A percentile compares a stretch with the other conserved stretches of the same genome.
phyloP scores from a whole-genome alignment of 2,329 filamentous ascomycete species.

The Didymella lethalis region DNA sequence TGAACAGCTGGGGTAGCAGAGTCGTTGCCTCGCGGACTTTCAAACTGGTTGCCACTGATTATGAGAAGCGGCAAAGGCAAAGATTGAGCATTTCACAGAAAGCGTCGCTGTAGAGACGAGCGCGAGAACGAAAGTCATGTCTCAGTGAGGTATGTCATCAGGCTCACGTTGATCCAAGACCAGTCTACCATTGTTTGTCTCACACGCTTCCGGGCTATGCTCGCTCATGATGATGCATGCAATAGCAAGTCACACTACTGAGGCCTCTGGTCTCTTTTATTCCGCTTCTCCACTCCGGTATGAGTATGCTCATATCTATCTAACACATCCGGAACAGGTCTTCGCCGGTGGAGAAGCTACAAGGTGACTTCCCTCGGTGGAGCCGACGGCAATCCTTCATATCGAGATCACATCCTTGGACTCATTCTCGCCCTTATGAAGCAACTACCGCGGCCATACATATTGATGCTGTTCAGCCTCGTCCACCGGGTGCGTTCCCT shows the following conservation, averaged over 20 bases:
- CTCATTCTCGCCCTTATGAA: neutral
- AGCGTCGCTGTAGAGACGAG: neutral
- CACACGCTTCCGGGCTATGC: constrained; percentile 8
- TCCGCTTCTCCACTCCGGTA: neutral
- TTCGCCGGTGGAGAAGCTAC: neutral
- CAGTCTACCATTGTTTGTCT: constrained; percentile 3
- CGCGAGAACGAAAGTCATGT: constrained; percentile 4
- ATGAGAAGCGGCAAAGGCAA: neutral
- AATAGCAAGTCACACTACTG: neutral
- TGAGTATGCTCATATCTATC: neutral
- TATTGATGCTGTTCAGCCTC: neutral
- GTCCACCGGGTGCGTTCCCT: constrained; percentile 1
- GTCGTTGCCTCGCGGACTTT: no score
- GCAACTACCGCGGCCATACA: neutral
- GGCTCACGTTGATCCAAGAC: neutral
- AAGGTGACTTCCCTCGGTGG: constrained; percentile 2
- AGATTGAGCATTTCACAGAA: neutral
- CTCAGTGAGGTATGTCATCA: constrained; percentile 10
- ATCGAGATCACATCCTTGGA: neutral
- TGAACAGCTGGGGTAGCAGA: no score
- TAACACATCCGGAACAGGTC: constrained; percentile 6
- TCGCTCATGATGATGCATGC: neutral
- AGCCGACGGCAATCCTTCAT: neutral
- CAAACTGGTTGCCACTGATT: no score
- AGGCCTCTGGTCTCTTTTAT: neutral